Conservation (phyloP, 176 grass and related monocot genomes). For the Metroxylon sagu region DNA sequence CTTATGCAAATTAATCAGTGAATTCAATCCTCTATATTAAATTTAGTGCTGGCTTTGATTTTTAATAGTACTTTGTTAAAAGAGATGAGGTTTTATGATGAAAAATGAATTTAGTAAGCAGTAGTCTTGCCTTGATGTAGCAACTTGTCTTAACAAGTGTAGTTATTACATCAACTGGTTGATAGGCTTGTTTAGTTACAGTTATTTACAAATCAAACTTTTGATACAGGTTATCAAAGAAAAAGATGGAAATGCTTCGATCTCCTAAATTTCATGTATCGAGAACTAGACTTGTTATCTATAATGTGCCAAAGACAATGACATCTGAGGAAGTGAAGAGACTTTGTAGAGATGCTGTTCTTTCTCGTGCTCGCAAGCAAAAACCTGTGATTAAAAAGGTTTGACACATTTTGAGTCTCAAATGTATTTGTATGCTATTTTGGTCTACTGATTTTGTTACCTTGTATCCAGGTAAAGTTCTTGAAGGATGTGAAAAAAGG, state of each 20-base stretch:
- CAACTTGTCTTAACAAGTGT: no score
- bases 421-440: background rate
- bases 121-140: no score
- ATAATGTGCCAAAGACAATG: slow-evolving; percentile 96
- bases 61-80: no score
- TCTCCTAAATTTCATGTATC: slow-evolving; percentile 98
- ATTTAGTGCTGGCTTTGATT: no score
- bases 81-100: no score
- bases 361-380: slow-evolving; percentile 76
- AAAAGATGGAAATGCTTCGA: slow-evolving; percentile 77
- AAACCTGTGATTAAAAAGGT: slow-evolving; percentile 89
- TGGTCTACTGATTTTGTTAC: slow-evolving; percentile 9
- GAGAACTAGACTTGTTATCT: slow-evolving; percentile 83
- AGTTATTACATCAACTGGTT: no score
- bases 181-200: no score
- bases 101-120: no score
- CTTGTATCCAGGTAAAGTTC: slow-evolving; percentile 65
- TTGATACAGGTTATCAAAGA: slow-evolving; percentile 55
- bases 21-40: no score
- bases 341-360: slow-evolving; percentile 79
- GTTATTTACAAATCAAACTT: background rate
- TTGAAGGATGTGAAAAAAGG: slow-evolving; percentile 80
- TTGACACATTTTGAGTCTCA: background rate
- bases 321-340: slow-evolving; percentile 80
- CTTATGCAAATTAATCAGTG: no score